A percentile compares a stretch with the other conserved stretches of the same genome.
These are phyloP conservation scores for Tuber melanosporum DNA, from an alignment of 495 filamentous ascomycete species.

Conservation along the genomic window DNA sequence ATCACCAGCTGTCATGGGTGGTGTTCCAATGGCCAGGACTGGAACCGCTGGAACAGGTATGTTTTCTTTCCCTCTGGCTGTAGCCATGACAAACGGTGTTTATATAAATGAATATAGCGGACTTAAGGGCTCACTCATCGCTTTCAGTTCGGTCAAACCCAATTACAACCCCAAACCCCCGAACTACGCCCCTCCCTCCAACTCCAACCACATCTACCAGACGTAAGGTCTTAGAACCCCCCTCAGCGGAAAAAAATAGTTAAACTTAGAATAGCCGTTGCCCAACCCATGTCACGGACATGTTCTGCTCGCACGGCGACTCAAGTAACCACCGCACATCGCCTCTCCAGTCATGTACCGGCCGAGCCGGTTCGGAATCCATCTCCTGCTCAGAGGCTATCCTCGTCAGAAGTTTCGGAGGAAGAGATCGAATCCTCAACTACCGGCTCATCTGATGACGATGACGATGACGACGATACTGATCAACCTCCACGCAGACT, in stretches of 20 bases:
- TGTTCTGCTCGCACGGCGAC: slow-evolving; percentile 26
- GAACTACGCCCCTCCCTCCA: slow-evolving; percentile 18
- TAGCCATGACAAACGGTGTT: slow-evolving; percentile 13
- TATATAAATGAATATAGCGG: slow-evolving; percentile 40
- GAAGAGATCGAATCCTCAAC: slow-evolving; percentile 45
- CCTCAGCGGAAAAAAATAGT: not conserved
- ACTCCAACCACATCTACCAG: slow-evolving; percentile 21
- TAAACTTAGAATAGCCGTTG: slow-evolving; percentile 24
- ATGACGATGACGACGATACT: slow-evolving; percentile 32
- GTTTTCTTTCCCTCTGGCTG: not conserved
- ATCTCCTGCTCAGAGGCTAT: slow-evolving; percentile 25
- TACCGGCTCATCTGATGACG: slow-evolving; percentile 43
- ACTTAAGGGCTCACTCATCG: slow-evolving; percentile 53
- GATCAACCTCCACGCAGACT: slow-evolving; percentile 41
- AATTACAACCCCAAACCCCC: slow-evolving; percentile 17
- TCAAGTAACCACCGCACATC: slow-evolving; percentile 13
- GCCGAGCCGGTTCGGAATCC: slow-evolving; percentile 40
- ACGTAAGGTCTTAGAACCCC: slow-evolving; percentile 13
- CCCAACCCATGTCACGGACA: slow-evolving; percentile 38
- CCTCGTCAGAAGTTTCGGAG: slow-evolving; percentile 23
- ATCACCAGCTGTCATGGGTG: slow-evolving; percentile 47
- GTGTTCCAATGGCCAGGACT: slow-evolving; percentile 54
- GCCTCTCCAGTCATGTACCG: slow-evolving; percentile 29
- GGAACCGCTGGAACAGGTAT: slow-evolving; percentile 51
- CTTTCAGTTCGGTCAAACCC: slow-evolving; percentile 55